Percentiles rank a stretch among this genome's conserved stretches.
phyloP scores from a whole-genome alignment of 2,329 filamentous ascomycete genomes.

The Colletotrichum tropicale region DNA sequence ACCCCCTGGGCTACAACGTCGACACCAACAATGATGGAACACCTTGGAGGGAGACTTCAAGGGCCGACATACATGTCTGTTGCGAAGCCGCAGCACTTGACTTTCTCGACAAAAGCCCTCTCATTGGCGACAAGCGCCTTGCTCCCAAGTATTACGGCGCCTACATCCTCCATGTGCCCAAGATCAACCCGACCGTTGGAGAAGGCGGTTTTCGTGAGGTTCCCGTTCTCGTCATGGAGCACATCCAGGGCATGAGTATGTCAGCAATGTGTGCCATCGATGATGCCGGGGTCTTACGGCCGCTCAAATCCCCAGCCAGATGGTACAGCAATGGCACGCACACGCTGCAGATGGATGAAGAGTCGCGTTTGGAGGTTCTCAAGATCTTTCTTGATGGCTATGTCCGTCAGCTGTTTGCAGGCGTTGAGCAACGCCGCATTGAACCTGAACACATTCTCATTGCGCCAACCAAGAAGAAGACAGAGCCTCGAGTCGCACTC shows the following conservation, averaged over 20 bases:
- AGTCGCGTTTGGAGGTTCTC: not conserved
- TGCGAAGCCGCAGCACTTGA: not conserved
- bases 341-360: not conserved
- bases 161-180: not conserved
- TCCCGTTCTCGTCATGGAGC: not conserved
- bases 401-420: not conserved
- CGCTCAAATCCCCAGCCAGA: not conserved
- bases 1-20: not conserved
- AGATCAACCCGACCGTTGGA: not conserved
- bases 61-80: not conserved
- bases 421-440: not conserved
- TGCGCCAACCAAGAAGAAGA: not conserved
- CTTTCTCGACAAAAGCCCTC: not conserved
- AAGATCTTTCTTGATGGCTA: not conserved
- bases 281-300: not conserved
- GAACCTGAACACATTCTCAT: not conserved
- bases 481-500: not conserved
- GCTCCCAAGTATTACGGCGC: not conserved
- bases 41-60: not conserved
- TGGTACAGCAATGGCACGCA: not conserved
- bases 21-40: not conserved
- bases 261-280: not conserved
- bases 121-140: not conserved
- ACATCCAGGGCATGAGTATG: not conserved
- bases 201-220: not conserved